These are phyloP conservation scores for Chamaenerion angustifolium DNA, from an alignment of 345 rosid species.

Conservation along the genomic window DNA sequence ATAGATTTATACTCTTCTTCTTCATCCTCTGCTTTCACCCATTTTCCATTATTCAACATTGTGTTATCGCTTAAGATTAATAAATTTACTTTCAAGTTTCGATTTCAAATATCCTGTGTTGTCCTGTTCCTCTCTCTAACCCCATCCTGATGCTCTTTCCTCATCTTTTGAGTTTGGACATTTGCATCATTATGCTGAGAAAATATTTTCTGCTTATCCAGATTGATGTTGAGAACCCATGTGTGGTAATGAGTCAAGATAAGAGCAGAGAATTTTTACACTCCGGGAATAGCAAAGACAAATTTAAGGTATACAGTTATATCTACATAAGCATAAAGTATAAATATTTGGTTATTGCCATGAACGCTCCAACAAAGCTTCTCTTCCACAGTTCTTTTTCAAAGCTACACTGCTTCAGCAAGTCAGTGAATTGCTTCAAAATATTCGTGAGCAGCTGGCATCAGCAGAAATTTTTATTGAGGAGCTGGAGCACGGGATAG, in stretches of 20 bases:
- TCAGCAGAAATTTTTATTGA: slow-evolving; percentile 45
- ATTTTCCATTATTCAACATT: too few species aligned
- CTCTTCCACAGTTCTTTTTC: slow-evolving; percentile 59
- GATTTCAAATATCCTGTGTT: too few species aligned
- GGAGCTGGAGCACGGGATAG: slow-evolving; percentile 59
- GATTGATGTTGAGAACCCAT: slow-evolving; percentile 99
- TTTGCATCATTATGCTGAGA: background rate
- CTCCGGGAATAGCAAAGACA: slow-evolving; percentile 93
- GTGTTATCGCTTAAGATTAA: too few species aligned
- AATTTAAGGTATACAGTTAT: slow-evolving; percentile 53
- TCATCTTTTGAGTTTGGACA: slow-evolving; percentile 1
- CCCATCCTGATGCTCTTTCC: background rate
- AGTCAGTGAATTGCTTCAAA: slow-evolving; percentile 75
- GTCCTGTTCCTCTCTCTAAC: too few species aligned
- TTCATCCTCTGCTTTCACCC: too few species aligned
- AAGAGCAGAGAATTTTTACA: slow-evolving; percentile 95
- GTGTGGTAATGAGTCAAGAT: slow-evolving; percentile 97
- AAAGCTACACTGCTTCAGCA: slow-evolving; percentile 96
- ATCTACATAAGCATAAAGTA: slow-evolving; percentile 3
- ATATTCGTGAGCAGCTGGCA: slow-evolving; percentile 40
- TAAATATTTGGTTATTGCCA: slow-evolving; percentile 7
- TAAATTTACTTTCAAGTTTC: too few species aligned
- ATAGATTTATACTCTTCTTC: too few species aligned
- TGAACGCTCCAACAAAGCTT: too few species aligned
- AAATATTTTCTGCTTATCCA: slow-evolving; percentile 12